Conservation (phyloP, 306 rosid species). For the Dryas octopetala region DNA sequence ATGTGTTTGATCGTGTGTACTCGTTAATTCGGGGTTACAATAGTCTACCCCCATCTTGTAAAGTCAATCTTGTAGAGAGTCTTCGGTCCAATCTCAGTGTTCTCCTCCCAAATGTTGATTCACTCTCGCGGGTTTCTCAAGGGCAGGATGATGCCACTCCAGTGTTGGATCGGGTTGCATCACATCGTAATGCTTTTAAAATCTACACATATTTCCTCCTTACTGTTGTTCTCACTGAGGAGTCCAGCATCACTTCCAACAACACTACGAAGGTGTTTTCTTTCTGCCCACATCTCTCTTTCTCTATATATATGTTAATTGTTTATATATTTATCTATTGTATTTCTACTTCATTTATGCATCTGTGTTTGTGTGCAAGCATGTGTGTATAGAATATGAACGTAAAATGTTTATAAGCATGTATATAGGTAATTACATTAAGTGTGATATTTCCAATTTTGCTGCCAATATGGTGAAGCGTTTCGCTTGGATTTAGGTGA, state of each 20-base stretch:
- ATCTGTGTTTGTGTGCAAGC: neutral
- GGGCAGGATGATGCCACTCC: slow-evolving; percentile 41
- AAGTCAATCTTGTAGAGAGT: slow-evolving; percentile 68
- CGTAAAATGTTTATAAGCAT: slow-evolving; percentile 10
- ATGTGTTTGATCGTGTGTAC: slow-evolving; percentile 76
- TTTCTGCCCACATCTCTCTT: neutral
- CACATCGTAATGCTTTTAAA: slow-evolving; percentile 84
- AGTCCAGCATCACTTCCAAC: slow-evolving; percentile 37
- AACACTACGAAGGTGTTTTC: slow-evolving; percentile 48
- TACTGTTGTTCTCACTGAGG: slow-evolving; percentile 54
- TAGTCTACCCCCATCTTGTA: slow-evolving; percentile 57
- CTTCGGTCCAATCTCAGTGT: slow-evolving; percentile 89
- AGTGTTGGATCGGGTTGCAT: slow-evolving; percentile 53
- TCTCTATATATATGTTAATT: neutral
- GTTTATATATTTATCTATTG: neutral
- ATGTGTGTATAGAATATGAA: neutral
- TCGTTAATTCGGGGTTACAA: slow-evolving; percentile 55
- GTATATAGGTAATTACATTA: slow-evolving; percentile 4
- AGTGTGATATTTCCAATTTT: neutral
- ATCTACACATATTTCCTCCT: slow-evolving; percentile 76
- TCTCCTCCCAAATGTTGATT: slow-evolving; percentile 88
- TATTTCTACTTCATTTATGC: neutral
- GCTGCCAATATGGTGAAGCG: slow-evolving; percentile 8
- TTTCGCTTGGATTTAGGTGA: slow-evolving; percentile 45
- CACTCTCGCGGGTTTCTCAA: slow-evolving; percentile 62